Evolutionary conservation across 192 early-diverging fungal species (phyloP), one percentile per base, ranked within the genome.

Genomic region (Linnemannia elongata): DNA sequence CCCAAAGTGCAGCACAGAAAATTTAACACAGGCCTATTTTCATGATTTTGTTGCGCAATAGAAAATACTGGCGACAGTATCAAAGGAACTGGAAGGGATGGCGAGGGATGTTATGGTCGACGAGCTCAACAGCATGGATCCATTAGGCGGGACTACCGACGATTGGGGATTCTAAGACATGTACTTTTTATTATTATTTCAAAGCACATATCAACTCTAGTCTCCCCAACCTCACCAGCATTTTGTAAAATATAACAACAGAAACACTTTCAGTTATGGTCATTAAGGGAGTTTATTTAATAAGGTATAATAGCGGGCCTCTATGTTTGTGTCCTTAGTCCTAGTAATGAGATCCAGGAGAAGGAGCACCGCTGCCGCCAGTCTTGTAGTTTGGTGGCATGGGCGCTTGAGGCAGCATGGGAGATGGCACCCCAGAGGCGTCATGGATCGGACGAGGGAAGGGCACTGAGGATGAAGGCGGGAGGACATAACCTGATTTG

Each of bases 61-160:
- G 84, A 87, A 87, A 87, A 87, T 87, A 49, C 39, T 87, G 79
- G 44, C 66, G n/a, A 66, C 75, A 12, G 84, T 78, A 52, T 81
- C 79, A 57, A 87, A 78, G 72, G 84, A 87, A 60, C 71, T 87
- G 45, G 84, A 87, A 38, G 30, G 49, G 33, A 69, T 87, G 79
- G 84, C 84, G 15, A 71, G 79, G 24, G 84, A 87, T 27, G 72
- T 81, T 5, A 69, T 87, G 76, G 13, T 81, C n/a, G 79, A 72
- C n/a, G 84, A 87, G 69, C 66, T 87, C 15, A 87, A 81, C 69
- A 70, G 75, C 27, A 87, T 87, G 70, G 79, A 87, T 20, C 84
- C 84, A 13, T 41, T 87, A 35, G 75, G 79, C 22, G 44, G 75
- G n/a, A 60, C 39, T 3, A 57, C 55, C 55, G 55, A 57, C 4